Percentiles rank a stretch among this genome's conserved stretches.
These are phyloP conservation scores for Glycine tomentella DNA, from an alignment of 306 rosid genomes.

Conservation along the genomic window DNA sequence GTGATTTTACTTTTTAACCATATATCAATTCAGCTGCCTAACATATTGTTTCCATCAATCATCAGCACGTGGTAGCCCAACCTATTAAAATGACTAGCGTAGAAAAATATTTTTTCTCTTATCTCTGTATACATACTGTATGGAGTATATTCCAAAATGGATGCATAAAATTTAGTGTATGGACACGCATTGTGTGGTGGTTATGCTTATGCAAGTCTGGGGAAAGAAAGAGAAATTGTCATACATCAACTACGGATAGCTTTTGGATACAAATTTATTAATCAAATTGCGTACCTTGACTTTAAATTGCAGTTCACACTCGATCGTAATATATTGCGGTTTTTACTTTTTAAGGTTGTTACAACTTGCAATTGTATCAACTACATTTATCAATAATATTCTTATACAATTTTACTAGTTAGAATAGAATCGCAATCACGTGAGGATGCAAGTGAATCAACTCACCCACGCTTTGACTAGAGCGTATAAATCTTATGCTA, in stretches of 20 bases:
- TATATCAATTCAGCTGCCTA: conserved; percentile 43
- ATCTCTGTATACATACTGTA: conserved; percentile 31
- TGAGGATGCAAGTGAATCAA: too few relatives aligned
- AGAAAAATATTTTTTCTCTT: conserved; percentile 47
- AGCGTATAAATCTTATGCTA: too few relatives aligned
- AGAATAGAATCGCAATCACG: too few relatives aligned
- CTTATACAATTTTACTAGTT: too few relatives aligned
- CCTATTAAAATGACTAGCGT: conserved; percentile 41
- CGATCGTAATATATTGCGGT: neutral
- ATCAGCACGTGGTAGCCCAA: conserved; percentile 44
- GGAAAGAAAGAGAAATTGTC: neutral
- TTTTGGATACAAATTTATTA: conserved; percentile 21
- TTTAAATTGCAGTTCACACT: neutral
- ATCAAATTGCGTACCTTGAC: neutral
- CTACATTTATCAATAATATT: too few relatives aligned
- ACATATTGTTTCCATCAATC: conserved; percentile 48
- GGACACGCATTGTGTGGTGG: conserved; percentile 25
- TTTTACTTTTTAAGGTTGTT: neutral
- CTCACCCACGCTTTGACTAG: too few relatives aligned
- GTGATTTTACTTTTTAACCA: conserved; percentile 39
- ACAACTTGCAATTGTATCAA: too few relatives aligned
- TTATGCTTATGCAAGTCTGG: neutral
- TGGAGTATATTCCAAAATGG: conserved; percentile 35
- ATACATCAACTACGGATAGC: neutral
- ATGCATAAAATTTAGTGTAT: conserved; percentile 53